Conservation (phyloP, 169 alveolate species). For the Plasmodium yoelii region DNA sequence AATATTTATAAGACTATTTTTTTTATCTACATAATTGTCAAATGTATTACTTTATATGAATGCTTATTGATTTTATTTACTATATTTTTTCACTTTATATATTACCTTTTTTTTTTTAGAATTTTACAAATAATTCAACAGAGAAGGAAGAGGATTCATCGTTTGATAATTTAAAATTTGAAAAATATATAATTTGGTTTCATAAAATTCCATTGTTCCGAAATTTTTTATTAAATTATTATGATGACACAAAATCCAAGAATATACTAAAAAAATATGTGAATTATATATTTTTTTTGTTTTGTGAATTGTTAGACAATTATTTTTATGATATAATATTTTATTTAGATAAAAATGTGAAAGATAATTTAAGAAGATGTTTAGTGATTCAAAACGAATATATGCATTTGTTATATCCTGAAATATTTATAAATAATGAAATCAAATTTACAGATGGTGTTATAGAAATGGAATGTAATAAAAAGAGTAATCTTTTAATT, state of each 20-base stretch:
- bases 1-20: not conserved
- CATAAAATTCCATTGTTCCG: constrained; percentile 24
- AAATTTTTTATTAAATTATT: constrained; percentile 31
- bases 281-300: constrained; percentile 51
- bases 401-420: constrained; percentile 61
- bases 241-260: constrained; percentile 53
- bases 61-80: not conserved
- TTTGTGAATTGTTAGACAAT: constrained; percentile 50
- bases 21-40: not conserved
- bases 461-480: constrained; percentile 30
- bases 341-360: constrained; percentile 46
- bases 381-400: constrained; percentile 52
- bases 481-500: constrained; percentile 28
- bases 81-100: not conserved
- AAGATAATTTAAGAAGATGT: constrained; percentile 33
- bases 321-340: constrained; percentile 67
- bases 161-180: constrained; percentile 52
- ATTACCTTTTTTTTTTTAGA: constrained; percentile 8
- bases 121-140: not conserved
- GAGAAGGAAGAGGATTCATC: constrained; percentile 18
- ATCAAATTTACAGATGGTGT: constrained; percentile 25
- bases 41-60: not conserved
- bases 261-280: constrained; percentile 54
- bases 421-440: constrained; percentile 53
- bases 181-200: constrained; percentile 57